Evolutionary conservation across 306 rosid genomes (phyloP).

Genomic region (Oxytropis ochrocephala): DNA sequence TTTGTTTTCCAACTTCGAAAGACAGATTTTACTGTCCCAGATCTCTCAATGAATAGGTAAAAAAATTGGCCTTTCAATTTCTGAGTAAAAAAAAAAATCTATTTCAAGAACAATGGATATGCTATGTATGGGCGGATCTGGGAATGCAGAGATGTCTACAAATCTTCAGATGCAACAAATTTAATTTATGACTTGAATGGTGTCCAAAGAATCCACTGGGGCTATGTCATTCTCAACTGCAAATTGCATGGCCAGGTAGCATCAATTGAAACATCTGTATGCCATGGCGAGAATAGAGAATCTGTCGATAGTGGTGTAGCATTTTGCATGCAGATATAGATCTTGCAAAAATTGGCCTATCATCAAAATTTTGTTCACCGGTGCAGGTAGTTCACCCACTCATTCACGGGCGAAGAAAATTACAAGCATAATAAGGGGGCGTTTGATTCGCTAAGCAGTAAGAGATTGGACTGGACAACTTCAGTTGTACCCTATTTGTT

Average conservation of each 20-base stretch:
- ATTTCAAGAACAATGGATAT: neutral
- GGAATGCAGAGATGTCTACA: neutral
- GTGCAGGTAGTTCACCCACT: neutral
- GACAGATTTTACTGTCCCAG: neutral
- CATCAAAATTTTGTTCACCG: neutral
- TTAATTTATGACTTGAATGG: neutral
- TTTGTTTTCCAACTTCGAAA: neutral
- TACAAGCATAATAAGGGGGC: constrained; percentile 13
- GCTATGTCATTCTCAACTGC: neutral
- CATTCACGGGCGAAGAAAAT: constrained; percentile 15
- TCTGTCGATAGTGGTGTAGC: neutral
- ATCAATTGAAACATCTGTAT: neutral
- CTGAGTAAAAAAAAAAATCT: no score
- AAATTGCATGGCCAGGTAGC: neutral
- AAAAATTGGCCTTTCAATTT: no score
- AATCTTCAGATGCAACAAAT: neutral
- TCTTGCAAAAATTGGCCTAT: neutral
- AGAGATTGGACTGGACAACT: no score
- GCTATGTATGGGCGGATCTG: neutral
- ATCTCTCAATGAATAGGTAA: neutral
- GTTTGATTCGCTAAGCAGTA: no score
- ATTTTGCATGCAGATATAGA: constrained; percentile 14
- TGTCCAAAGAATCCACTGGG: neutral
- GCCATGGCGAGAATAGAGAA: neutral
- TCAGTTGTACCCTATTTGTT: no score